A percentile compares a stretch with the other conserved stretches of the same genome.
phyloP scores from a whole-genome alignment of 2,329 filamentous ascomycete species.

The Salinomyces thailandicus region DNA sequence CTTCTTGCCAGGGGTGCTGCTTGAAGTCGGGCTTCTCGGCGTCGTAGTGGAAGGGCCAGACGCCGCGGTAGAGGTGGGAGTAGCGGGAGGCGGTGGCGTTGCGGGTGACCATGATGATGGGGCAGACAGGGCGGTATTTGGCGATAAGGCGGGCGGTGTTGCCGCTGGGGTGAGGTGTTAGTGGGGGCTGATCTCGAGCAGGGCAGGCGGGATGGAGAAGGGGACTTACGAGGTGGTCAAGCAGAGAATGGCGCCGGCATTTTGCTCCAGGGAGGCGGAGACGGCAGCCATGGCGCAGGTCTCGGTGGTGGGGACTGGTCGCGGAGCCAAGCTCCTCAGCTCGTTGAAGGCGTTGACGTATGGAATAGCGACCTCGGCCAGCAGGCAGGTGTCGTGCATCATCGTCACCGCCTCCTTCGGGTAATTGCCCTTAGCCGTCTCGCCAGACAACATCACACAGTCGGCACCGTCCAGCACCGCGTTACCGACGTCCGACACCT shows the following conservation, averaged over 20 bases:
- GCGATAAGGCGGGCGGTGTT: slow-evolving; percentile 89
- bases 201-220: slow-evolving; percentile 54
- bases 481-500: slow-evolving; percentile 97
- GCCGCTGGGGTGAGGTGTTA: slow-evolving; percentile 77
- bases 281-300: slow-evolving; percentile 96
- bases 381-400: slow-evolving; percentile 97
- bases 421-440: slow-evolving; percentile 97
- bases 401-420: slow-evolving; percentile 83
- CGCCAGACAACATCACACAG: slow-evolving; percentile 98
- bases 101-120: slow-evolving; percentile 98
- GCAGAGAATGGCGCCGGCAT: slow-evolving; percentile 90
- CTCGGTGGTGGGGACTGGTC: slow-evolving; percentile 80
- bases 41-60: slow-evolving; percentile 93
- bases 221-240: slow-evolving; percentile 70
- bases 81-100: slow-evolving; percentile 75
- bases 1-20: slow-evolving; percentile 93
- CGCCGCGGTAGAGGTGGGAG: slow-evolving; percentile 90
- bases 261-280: slow-evolving; percentile 88
- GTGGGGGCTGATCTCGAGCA: not conserved
- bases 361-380: slow-evolving; percentile 93
- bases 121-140: slow-evolving; percentile 98
- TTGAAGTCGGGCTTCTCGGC: slow-evolving; percentile 91
- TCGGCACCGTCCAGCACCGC: slow-evolving; percentile 95
- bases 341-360: slow-evolving; percentile 97
- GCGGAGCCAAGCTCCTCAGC: slow-evolving; percentile 69